Evolutionary conservation across 371 early-diverging fungal species (phyloP), one percentile per base, ranked within the genome.

Genomic region (Mortierella sp.): DNA sequence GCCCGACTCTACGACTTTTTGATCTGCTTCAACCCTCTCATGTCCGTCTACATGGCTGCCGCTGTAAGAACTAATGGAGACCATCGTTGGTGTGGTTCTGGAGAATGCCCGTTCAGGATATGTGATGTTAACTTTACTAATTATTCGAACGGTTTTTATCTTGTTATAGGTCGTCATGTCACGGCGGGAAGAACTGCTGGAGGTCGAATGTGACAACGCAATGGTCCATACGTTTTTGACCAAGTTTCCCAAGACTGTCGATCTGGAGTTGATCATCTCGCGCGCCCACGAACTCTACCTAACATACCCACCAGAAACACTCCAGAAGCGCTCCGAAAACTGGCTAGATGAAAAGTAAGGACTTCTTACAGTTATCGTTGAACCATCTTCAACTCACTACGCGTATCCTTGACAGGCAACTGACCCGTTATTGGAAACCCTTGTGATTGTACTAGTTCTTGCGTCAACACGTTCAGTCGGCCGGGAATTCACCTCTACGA

Each of bases 1-100:
- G 83, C 92, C 48, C 91, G 96, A 35, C 79, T 97, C 14, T 96
- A 93, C 84, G 97, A 97, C 81, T 87, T 96, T 46, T 93, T 97
- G 27, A 75, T 97, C 1, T 90, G 90, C 38, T 91, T 91, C 54
- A 93, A 93, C 75, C 96, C 96, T 0, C 87, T 96, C 68, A 95
- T 95, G 92, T 90, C 93, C 0, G 82, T 97, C 0, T 97, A 97
- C 79, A 85, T 95, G 73, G 88, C 95, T 1, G 95, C 95, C 0
- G 94, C 94, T 3, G 88, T 91, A 83, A 83, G 86, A 58, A 32
- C 12, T 4, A 18, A 58, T 3, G 18, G 55, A 43, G 16, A 35
- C 41, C 11, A 55, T 35, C 38, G 54, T 6, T 51, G 18, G 18
- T 51, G 51, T 51, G 1, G 21, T 6, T 51, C 3, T 16, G 14